Base-by-base conservation (phyloP, 75 land plant genomes). In the Cryptomeria japonica region DNA sequence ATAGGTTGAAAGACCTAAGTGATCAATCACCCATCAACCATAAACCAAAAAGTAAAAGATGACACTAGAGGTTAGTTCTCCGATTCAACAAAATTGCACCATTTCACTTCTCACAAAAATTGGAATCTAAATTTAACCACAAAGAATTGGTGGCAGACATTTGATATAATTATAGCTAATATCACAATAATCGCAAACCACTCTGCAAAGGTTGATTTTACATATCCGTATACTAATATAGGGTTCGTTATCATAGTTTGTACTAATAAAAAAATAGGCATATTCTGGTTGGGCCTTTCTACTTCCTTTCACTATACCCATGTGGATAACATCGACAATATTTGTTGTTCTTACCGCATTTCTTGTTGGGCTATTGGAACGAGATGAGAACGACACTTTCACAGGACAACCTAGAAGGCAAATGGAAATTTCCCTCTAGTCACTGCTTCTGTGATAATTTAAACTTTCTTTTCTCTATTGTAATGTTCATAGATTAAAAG, bases 111-210 rank as follows among this genome's bases (percentile, higher is more conserved):
- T n/a, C n/a, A n/a, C n/a, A n/a, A n/a, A n/a, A n/a, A n/a, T n/a
- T n/a, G n/a, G n/a, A n/a, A n/a, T n/a, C n/a, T n/a, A n/a, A n/a
- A n/a, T n/a, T n/a, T n/a, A n/a, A n/a, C n/a, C n/a, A n/a, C n/a
- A n/a, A n/a, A n/a, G n/a, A n/a, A n/a, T n/a, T n/a, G n/a, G n/a
- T n/a, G 0, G 83, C 91, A 93, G 95, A 84, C 86, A 42, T 92
- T 68, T 85, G 95, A 93, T 76, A 92, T 92, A 79, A 90, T 92
- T 11, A 93, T 93, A 75, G 95, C 92, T 38, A 94, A 95, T 76
- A 76, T 92, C 31, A 92, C 94, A 3, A 93, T 93, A n/a, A 88
- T 87, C 3, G 89, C 93, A 2, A 88, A 88, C 87, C 87, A 92
- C 0, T 85, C 95, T 15, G 41, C 83, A 28, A 22, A 86, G 6